Evolutionary conservation across 73 alveolate genomes (phyloP).

Genomic region (Paramecium primaurelia): DNA sequence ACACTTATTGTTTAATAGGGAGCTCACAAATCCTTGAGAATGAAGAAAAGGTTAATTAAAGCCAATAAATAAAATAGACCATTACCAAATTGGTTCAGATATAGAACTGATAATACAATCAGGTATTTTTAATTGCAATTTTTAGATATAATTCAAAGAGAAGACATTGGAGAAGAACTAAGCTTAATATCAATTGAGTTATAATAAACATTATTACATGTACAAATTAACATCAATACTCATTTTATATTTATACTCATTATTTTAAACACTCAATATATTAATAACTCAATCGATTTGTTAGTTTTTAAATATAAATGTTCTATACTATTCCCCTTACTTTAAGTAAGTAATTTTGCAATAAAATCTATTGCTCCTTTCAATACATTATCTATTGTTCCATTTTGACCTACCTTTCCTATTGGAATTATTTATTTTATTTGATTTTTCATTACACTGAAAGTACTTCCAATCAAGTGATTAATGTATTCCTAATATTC

Average conservation of each 20-base stretch:
- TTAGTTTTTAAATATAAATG: neutral
- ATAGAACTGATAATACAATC: constrained; percentile 88
- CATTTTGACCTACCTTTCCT: neutral
- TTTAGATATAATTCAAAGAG: constrained; percentile 90
- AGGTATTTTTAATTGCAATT: constrained; percentile 51
- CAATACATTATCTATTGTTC: neutral
- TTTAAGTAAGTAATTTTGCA: neutral
- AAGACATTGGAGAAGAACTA: constrained; percentile 98
- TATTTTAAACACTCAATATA: neutral
- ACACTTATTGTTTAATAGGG: constrained; percentile 60
- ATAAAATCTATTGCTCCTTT: neutral
- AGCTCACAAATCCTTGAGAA: constrained; percentile 73
- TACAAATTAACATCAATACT: neutral
- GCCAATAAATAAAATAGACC: constrained; percentile 94
- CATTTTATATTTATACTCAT: neutral
- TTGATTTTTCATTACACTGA: neutral
- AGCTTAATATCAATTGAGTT: constrained; percentile 75
- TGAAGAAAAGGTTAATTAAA: constrained; percentile 85
- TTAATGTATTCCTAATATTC: neutral
- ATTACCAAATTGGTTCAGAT: constrained; percentile 96
- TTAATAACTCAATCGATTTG: neutral
- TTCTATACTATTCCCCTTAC: neutral
- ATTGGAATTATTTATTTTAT: neutral
- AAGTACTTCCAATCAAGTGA: neutral
- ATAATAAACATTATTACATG: neutral